Evolutionary conservation across 2,329 filamentous ascomycete species (phyloP).

Genomic region (Leptographium wingfieldii): DNA sequence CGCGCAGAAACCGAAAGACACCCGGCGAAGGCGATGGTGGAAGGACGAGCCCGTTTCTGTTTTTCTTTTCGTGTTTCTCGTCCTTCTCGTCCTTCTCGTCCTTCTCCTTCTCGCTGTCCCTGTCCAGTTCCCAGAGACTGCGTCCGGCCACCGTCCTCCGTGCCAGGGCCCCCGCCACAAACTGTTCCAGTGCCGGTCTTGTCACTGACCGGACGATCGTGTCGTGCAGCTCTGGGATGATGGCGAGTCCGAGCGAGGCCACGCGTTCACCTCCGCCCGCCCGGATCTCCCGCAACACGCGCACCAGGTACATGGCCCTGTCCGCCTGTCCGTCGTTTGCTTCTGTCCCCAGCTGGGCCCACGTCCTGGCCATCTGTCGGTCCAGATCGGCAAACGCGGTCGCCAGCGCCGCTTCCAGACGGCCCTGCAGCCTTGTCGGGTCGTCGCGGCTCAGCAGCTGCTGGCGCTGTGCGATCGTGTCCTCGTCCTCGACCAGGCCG

Average conservation of each 20-base stretch:
- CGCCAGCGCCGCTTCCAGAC: slow-evolving; percentile 20
- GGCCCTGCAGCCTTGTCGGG: slow-evolving; percentile 22
- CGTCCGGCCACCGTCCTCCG: slow-evolving; percentile 43
- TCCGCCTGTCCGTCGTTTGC: background rate
- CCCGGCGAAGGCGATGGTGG: slow-evolving; percentile 68
- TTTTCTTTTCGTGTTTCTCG: slow-evolving; percentile 49
- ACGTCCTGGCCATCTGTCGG: slow-evolving; percentile 37
- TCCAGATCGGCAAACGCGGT: slow-evolving; percentile 36
- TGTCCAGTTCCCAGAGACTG: slow-evolving; percentile 65
- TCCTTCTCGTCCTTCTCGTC: slow-evolving; percentile 29
- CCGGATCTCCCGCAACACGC: slow-evolving; percentile 62
- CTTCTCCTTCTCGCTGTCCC: too few species aligned
- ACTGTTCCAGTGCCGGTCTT: slow-evolving; percentile 33
- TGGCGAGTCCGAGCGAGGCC: slow-evolving; percentile 33
- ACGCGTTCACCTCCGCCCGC: background rate
- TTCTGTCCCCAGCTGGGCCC: slow-evolving; percentile 29
- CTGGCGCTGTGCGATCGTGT: slow-evolving; percentile 54
- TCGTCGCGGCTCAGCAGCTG: slow-evolving; percentile 54
- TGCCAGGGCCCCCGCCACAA: slow-evolving; percentile 28
- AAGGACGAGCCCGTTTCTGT: slow-evolving; percentile 62
- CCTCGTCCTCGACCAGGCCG: slow-evolving; percentile 61
- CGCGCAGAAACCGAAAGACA: slow-evolving; percentile 58
- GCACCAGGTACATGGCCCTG: slow-evolving; percentile 57
- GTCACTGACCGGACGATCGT: slow-evolving; percentile 44
- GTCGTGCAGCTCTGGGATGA: slow-evolving; percentile 53